Evolutionary conservation across 306 rosid species (phyloP).

Genomic region (Cercis canadensis): DNA sequence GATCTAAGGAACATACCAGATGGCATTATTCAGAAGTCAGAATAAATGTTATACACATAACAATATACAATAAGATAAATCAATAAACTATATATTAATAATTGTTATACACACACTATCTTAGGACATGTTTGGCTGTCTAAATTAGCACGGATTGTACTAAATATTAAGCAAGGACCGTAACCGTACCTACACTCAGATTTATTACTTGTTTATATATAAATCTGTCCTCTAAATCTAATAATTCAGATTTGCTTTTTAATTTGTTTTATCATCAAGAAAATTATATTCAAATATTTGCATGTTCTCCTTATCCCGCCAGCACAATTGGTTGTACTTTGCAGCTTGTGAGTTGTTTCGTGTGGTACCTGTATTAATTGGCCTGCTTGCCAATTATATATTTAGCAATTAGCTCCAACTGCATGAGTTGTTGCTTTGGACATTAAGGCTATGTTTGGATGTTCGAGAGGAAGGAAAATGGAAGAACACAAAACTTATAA

Average conservation of each 20-base stretch:
- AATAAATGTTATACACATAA: no score
- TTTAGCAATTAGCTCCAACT: no score
- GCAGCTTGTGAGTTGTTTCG: neutral
- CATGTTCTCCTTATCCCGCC: conserved; percentile 8
- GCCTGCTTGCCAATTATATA: no score
- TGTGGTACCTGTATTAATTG: neutral
- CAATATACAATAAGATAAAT: neutral
- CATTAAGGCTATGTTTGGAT: no score
- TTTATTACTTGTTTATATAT: neutral
- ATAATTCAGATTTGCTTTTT: no score
- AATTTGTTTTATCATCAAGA: no score
- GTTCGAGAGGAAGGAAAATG: no score
- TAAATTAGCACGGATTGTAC: neutral
- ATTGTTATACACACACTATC: neutral
- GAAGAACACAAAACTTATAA: no score
- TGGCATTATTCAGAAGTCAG: neutral
- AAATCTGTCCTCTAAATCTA: no score
- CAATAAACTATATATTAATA: neutral
- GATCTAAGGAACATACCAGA: neutral
- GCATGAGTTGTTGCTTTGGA: no score
- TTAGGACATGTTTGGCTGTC: neutral
- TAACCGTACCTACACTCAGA: neutral
- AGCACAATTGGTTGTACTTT: neutral
- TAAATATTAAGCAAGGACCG: no score
- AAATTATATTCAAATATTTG: neutral